These are phyloP conservation scores for Fomes fomentarius DNA, from an alignment of 1,284 basidiomycete species.

Conservation along the genomic window DNA sequence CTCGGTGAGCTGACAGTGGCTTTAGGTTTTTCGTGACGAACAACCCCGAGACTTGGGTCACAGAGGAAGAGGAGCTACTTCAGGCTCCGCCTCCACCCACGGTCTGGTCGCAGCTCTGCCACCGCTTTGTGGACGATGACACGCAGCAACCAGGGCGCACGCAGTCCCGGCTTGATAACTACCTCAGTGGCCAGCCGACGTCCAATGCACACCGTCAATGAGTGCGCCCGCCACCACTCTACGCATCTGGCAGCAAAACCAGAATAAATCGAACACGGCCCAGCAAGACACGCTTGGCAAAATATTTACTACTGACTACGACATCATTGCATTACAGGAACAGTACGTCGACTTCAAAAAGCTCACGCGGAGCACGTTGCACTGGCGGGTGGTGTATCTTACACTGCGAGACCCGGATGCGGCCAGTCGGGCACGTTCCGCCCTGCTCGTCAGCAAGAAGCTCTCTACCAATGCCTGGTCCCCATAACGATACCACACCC, in stretches of 20 bases:
- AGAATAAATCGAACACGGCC: constrained; percentile 32
- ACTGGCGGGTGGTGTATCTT: constrained; percentile 36
- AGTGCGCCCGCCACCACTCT: too few relatives aligned
- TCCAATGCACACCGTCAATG: too few relatives aligned
- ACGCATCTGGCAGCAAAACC: constrained; percentile 23
- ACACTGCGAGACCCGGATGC: constrained; percentile 11
- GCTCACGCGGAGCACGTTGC: constrained; percentile 15
- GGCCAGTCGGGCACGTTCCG: constrained; percentile 20
- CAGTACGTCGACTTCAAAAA: constrained; percentile 31
- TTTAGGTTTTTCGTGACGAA: constrained; percentile 18
- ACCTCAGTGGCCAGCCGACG: too few relatives aligned
- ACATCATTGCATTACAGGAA: constrained; percentile 39
- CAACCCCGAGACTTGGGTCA: constrained; percentile 15
- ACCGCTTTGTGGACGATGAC: too few relatives aligned
- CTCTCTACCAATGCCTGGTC: constrained; percentile 32
- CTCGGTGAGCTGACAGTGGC: constrained; percentile 2
- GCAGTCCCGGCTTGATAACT: too few relatives aligned
- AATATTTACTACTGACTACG: constrained; percentile 22
- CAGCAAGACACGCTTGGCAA: constrained; percentile 28
- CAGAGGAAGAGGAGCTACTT: neutral
- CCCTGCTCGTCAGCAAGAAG: constrained; percentile 33
- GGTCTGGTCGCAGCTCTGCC: neutral
- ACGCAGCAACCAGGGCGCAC: too few relatives aligned
- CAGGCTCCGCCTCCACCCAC: neutral
- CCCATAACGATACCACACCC: constrained; percentile 23